Evolutionary conservation across 2,329 filamentous ascomycete species (phyloP).

Genomic region (Aspergillus sp.): DNA sequence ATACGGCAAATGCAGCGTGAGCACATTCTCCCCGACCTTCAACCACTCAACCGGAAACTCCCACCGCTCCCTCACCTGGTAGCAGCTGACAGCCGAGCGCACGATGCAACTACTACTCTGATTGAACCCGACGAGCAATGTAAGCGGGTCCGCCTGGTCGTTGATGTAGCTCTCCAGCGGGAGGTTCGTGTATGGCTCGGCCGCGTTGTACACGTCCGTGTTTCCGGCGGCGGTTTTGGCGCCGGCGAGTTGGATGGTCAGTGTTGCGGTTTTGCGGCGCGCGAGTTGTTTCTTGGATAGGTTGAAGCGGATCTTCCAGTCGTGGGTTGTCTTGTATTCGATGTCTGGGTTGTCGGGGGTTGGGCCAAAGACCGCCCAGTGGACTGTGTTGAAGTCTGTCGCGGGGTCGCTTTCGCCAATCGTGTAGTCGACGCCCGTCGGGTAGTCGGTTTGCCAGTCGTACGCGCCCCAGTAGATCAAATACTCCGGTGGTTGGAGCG

Average conservation of each 20-base stretch:
- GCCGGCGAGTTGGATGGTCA: constrained; percentile 67
- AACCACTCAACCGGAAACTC: constrained; percentile 57
- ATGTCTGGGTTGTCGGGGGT: constrained; percentile 47
- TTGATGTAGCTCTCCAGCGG: constrained; percentile 57
- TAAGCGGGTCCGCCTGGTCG: constrained; percentile 38
- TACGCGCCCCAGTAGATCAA: constrained; percentile 65
- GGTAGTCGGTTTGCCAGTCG: constrained; percentile 65
- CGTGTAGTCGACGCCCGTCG: constrained; percentile 61
- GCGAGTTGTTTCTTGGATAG: constrained; percentile 49
- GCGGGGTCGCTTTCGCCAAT: constrained; percentile 58
- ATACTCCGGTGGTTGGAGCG: constrained; percentile 61
- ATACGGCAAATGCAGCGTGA: constrained; percentile 63
- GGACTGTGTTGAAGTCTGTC: constrained; percentile 65
- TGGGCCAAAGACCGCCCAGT: constrained; percentile 67
- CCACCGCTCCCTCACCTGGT: constrained; percentile 65
- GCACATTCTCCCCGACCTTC: constrained; percentile 57
- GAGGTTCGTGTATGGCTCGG: constrained; percentile 58
- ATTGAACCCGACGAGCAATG: constrained; percentile 49
- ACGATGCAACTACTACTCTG: constrained; percentile 65
- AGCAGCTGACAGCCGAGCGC: constrained; percentile 64
- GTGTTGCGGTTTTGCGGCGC: constrained; percentile 55
- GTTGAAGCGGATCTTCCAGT: constrained; percentile 64
- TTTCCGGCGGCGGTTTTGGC: constrained; percentile 67
- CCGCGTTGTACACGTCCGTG: constrained; percentile 61
- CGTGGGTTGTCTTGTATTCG: constrained; percentile 49